Conservation (phyloP, 2,329 filamentous ascomycete species). For the Ciborinia camelliae region DNA sequence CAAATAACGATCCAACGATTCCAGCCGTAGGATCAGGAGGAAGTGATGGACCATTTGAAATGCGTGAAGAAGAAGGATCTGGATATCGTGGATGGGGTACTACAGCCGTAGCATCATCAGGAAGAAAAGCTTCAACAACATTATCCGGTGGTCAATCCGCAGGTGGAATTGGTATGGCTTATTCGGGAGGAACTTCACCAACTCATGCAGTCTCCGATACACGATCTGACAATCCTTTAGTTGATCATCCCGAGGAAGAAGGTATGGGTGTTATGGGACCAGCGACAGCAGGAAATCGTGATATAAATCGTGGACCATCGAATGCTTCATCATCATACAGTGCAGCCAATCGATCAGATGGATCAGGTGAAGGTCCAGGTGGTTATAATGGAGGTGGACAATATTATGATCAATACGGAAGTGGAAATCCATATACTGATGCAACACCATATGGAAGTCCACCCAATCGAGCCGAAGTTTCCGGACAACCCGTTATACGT, state of each 20-base stretch:
- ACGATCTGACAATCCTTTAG: constrained; percentile 64
- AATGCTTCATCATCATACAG: constrained; percentile 98
- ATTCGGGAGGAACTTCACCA: constrained; percentile 73
- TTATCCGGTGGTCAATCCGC: constrained; percentile 66
- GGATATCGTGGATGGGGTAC: constrained; percentile 97
- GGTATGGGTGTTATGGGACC: constrained; percentile 81
- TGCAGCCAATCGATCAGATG: constrained; percentile 70
- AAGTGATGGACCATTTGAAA: constrained; percentile 60
- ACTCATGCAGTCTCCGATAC: constrained; percentile 63
- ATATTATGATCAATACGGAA: constrained; percentile 52
- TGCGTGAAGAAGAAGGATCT: constrained; percentile 70
- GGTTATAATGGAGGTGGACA: constrained; percentile 47
- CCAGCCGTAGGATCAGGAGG: constrained; percentile 48
- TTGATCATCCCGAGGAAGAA: constrained; percentile 61
- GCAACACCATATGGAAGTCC: constrained; percentile 39
- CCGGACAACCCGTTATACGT: constrained; percentile 75
- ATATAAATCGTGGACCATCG: constrained; percentile 83
- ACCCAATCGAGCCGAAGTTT: constrained; percentile 43
- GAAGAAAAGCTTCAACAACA: constrained; percentile 84
- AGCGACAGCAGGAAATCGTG: constrained; percentile 62
- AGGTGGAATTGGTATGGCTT: constrained; percentile 56
- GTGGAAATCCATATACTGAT: constrained; percentile 54
- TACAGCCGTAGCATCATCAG: constrained; percentile 63
- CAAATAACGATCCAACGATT: constrained; percentile 88
- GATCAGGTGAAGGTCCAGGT: constrained; percentile 50